Conservation (phyloP, 768 basidiomycete genomes). For the Harrya chromipes region DNA sequence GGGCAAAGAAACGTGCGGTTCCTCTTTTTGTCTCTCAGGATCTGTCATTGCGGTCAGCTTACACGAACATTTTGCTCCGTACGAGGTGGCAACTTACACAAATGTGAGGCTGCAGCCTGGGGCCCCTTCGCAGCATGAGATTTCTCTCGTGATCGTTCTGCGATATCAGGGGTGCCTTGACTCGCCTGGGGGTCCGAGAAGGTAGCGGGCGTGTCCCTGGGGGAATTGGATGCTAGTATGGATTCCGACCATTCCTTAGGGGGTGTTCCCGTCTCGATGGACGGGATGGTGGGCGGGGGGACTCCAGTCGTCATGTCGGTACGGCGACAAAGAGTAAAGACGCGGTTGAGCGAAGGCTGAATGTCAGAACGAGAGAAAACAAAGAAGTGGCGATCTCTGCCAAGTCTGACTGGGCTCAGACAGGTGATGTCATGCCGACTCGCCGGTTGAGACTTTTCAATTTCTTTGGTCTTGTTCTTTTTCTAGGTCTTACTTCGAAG, state of each 20-base stretch:
- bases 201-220: constrained; percentile 4
- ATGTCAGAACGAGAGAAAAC: neutral
- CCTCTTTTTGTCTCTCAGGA: neutral
- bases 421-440: constrained; percentile 28
- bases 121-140: neutral
- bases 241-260: constrained; percentile 18
- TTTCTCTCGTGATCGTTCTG: neutral
- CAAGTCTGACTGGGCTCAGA: constrained; percentile 6
- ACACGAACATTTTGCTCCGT: neutral
- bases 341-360: neutral
- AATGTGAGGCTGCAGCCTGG: neutral
- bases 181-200: neutral
- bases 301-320: constrained; percentile 10
- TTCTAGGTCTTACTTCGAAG: too few species aligned
- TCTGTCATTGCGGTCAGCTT: constrained; percentile 13
- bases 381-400: neutral
- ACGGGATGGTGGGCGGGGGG: constrained; percentile 16
- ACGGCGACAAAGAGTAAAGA: neutral
- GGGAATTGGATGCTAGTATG: constrained; percentile 10
- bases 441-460: constrained; percentile 11
- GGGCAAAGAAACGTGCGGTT: constrained; percentile 29
- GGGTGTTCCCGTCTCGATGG: constrained; percentile 16
- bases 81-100: constrained; percentile 10
- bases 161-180: neutral
- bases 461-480: neutral